A percentile compares a stretch with the other conserved stretches of the same genome.
These are phyloP conservation scores for Thymus quinquecostatus DNA, from an alignment of 257 asterid genomes.

Conservation along the genomic window DNA sequence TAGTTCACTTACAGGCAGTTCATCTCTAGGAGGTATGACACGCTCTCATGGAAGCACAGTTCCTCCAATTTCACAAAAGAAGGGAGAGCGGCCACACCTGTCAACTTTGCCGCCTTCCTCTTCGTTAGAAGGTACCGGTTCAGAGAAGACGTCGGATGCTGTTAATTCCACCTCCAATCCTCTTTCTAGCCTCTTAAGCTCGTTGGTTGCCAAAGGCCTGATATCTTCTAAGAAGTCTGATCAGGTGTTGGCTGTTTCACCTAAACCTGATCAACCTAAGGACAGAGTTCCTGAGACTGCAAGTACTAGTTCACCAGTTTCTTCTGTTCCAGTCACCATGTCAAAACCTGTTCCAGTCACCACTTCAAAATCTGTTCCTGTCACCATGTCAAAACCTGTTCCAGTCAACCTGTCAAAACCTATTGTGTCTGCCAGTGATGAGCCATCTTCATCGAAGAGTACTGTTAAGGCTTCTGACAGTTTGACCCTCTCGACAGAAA, in stretches of 20 bases:
- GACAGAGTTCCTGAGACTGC: constrained; percentile 45
- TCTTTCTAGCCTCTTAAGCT: constrained; percentile 75
- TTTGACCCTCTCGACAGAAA: constrained; percentile 39
- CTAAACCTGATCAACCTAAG: constrained; percentile 41
- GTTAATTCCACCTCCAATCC: constrained; percentile 59
- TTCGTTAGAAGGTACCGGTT: constrained; percentile 37
- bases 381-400: constrained; percentile 30
- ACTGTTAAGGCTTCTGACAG: constrained; percentile 35
- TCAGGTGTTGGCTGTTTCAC: constrained; percentile 35
- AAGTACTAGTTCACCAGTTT: constrained; percentile 41
- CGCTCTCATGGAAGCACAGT: constrained; percentile 34
- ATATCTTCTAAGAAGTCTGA: constrained; percentile 66
- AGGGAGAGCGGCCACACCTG: constrained; percentile 41
- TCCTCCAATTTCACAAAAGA: constrained; percentile 39
- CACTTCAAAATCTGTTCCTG: constrained; percentile 34
- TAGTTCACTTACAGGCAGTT: constrained; percentile 39
- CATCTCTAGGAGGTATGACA: constrained; percentile 35
- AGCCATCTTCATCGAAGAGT: constrained; percentile 40
- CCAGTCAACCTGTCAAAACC: constrained; percentile 43
- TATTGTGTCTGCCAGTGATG: constrained; percentile 31
- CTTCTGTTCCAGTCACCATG: constrained; percentile 42
- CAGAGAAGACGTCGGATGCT: constrained; percentile 43
- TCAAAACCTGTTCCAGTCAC: constrained; percentile 30
- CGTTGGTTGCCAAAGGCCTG: constrained; percentile 80
- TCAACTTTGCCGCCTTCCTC: constrained; percentile 38